These are phyloP conservation scores for Phaffia australis DNA, from an alignment of 768 basidiomycete species.

Conservation along the genomic window DNA sequence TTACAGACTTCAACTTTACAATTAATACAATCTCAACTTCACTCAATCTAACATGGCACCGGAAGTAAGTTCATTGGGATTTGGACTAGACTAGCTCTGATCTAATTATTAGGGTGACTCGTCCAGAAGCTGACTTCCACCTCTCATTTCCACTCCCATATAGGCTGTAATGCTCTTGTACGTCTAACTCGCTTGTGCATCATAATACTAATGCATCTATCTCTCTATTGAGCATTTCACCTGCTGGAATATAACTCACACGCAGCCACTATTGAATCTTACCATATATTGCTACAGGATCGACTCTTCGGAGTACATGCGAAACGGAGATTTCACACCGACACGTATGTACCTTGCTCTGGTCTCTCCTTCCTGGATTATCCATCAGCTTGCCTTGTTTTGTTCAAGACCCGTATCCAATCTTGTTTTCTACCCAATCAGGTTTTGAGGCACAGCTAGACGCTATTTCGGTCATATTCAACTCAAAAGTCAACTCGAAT, in stretches of 20 bases:
- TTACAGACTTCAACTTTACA: too few species aligned
- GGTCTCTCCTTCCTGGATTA: background rate
- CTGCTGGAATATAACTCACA: slow-evolving; percentile 14
- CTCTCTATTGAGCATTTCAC: background rate
- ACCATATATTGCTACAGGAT: slow-evolving; percentile 40
- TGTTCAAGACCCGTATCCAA: background rate
- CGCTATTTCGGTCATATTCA: slow-evolving; percentile 78
- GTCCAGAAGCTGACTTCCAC: too few species aligned
- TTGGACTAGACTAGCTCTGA: too few species aligned
- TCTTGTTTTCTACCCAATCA: slow-evolving; percentile 45
- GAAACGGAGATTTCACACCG: slow-evolving; percentile 54
- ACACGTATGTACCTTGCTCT: slow-evolving; percentile 7
- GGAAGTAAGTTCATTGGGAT: slow-evolving; percentile 3
- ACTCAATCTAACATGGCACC: slow-evolving; percentile 13
- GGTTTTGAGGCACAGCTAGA: slow-evolving; percentile 85
- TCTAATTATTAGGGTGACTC: too few species aligned
- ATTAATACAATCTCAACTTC: background rate
- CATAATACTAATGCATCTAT: slow-evolving; percentile 13
- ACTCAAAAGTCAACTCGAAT: slow-evolving; percentile 87
- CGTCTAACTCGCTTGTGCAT: background rate
- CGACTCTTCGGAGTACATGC: slow-evolving; percentile 96
- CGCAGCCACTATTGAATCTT: background rate
- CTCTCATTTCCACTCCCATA: slow-evolving; percentile 39
- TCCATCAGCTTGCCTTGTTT: background rate
- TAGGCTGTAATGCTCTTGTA: slow-evolving; percentile 92